A percentile compares a stretch with the other conserved stretches of the same genome.
Conservation (phyloP, 352 stramenopile genomes). For the Globisporangium iwayamae region DNA sequence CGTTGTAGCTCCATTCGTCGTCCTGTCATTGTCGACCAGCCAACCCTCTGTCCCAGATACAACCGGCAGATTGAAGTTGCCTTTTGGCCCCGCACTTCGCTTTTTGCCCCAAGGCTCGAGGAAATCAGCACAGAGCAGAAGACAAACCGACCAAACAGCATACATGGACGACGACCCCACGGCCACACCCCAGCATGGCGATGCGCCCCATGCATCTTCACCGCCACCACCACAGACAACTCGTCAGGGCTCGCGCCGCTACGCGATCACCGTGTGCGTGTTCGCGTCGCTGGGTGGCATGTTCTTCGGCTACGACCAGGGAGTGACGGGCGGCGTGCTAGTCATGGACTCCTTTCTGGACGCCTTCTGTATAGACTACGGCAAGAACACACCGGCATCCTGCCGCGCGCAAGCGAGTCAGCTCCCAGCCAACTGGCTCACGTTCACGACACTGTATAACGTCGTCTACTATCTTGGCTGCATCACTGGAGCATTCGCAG, state of each 20-base stretch:
- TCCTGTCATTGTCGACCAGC: too few relatives aligned
- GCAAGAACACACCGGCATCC: constrained; percentile 29
- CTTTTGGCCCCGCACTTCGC: not conserved
- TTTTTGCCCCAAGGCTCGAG: not conserved
- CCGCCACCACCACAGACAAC: not conserved
- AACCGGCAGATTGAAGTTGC: not conserved
- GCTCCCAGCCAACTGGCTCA: constrained; percentile 35
- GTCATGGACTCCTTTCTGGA: constrained; percentile 43
- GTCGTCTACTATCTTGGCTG: constrained; percentile 42
- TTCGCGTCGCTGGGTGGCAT: constrained; percentile 40
- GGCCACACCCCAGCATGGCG: not conserved
- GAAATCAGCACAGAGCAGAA: not conserved
- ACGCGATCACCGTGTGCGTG: constrained; percentile 27
- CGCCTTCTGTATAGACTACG: constrained; percentile 38
- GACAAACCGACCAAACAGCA: not conserved
- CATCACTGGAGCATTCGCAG: constrained; percentile 27
- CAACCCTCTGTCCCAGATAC: not conserved
- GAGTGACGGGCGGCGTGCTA: constrained; percentile 36
- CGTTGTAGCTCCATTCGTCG: too few relatives aligned
- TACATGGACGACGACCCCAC: not conserved
- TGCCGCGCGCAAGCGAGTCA: constrained; percentile 16
- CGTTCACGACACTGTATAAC: constrained; percentile 43
- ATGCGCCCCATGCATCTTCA: not conserved
- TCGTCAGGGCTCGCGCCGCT: constrained; percentile 1
- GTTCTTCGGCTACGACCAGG: constrained; percentile 49